Evolutionary conservation across 2,329 filamentous ascomycete species (phyloP), one percentile per base, ranked within the genome.

Genomic region (Trichophyton schoenleinii): DNA sequence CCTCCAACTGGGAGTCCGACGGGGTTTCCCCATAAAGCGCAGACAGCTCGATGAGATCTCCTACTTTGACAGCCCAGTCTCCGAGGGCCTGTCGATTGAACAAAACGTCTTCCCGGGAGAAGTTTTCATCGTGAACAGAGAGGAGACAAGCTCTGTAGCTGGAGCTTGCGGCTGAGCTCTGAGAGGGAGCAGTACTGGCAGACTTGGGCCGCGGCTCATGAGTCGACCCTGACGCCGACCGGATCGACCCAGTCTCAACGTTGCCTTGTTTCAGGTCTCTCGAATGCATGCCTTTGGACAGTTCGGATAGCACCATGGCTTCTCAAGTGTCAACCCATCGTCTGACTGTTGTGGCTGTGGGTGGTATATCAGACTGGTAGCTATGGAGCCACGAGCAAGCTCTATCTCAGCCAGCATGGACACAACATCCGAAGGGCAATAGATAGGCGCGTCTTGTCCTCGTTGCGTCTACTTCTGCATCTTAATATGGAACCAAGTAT

Each of bases 51-150:
- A 94, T 84, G 61, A 95, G 77, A 64, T 83, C 82, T 28, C 87
- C 88, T 0, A 83, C 78, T 61, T 81, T 81, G 64, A 89, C 79
- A 53, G 82, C 80, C 52, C 80, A 78, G 65, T 82, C 80, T 60
- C 83, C 82, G 63, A 92, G 83, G 15, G 86, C 80, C 61, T 88
- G 85, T 62, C 87, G 79, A 70, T 92, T 94, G 68, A 95, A 80
- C 22, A 94, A 79, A 52, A 94, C 85, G 67, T 92, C 89, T 68
- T 95, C 88, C 62, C 81, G 82, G 7, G 87, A 85, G 68, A 91
- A 87, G 48, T 82, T 84, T 66, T 95, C 89, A 71, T 91, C 88
- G 66, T 83, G 81, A 6, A 81, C 79, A 79, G 80, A 82, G 13
- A 83, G 71, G 2, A 77, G 77, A 67, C 79, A 81, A 63, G 70